Conservation (phyloP, 106 monocot species). For the Dactylorhiza incarnata region DNA sequence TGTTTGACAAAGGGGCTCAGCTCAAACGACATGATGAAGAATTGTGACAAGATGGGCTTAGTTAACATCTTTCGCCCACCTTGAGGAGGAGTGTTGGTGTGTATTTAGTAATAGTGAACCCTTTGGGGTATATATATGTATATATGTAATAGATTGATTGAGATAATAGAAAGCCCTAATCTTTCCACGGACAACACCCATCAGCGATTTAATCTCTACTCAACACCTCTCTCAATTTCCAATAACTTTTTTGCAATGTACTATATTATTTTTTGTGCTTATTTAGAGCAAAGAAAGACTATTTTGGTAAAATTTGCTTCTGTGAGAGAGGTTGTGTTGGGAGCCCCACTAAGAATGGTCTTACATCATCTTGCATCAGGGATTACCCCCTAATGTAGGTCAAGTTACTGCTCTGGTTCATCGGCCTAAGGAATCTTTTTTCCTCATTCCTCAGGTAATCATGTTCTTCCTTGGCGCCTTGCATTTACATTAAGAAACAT, state of each 20-base stretch:
- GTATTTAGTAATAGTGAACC: too few relatives aligned
- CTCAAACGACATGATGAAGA: too few relatives aligned
- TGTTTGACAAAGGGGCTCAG: too few relatives aligned
- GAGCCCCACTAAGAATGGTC: constrained; percentile 78
- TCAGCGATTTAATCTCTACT: neutral
- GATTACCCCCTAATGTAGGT: constrained; percentile 49
- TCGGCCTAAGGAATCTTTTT: constrained; percentile 84
- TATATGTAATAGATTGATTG: too few relatives aligned
- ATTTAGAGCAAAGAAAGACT: constrained; percentile 64
- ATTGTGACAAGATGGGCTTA: too few relatives aligned
- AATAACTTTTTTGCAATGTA: neutral
- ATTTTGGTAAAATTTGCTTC: constrained; percentile 86
- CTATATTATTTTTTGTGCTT: constrained; percentile 6
- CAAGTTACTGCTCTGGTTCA: constrained; percentile 79
- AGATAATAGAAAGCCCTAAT: too few relatives aligned
- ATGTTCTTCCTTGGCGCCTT: neutral
- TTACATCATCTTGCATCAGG: constrained; percentile 68
- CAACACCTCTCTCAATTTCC: neutral
- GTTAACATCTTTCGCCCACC: too few relatives aligned
- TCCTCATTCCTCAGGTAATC: constrained; percentile 84
- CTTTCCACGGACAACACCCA: too few relatives aligned
- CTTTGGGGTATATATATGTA: too few relatives aligned
- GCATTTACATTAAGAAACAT: neutral
- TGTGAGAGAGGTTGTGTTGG: constrained; percentile 92
- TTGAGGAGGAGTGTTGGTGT: too few relatives aligned